Percentiles rank a stretch among this genome's conserved stretches.
Conservation (phyloP, 352 stramenopile species). For the Aphanomyces euteiches region DNA sequence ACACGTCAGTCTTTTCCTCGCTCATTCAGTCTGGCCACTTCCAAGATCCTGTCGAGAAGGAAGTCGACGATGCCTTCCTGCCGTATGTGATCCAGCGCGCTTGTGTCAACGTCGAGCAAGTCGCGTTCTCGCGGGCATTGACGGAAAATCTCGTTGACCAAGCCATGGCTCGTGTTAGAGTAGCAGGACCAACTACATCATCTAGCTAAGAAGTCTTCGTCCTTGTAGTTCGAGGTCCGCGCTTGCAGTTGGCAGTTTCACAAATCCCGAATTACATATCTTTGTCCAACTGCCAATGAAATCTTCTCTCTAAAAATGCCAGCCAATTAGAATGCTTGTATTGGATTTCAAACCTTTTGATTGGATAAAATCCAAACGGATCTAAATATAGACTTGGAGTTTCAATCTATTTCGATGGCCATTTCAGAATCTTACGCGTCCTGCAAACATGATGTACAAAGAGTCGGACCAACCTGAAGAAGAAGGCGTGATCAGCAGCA, state of each 20-base stretch:
- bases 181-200: neutral
- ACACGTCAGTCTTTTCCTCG: constrained; percentile 82
- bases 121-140: constrained; percentile 23
- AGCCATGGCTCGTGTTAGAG: constrained; percentile 5
- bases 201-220: too few relatives aligned
- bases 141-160: constrained; percentile 15
- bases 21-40: constrained; percentile 86
- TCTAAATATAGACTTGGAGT: neutral
- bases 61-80: constrained; percentile 80
- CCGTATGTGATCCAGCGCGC: constrained; percentile 36
- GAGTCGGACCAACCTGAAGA: neutral
- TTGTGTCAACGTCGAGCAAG: constrained; percentile 27
- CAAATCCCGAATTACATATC: neutral
- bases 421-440: neutral
- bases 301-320: neutral
- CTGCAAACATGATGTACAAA: constrained; percentile 22
- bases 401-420: constrained; percentile 1
- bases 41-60: constrained; percentile 83
- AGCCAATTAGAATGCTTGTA: constrained; percentile 1
- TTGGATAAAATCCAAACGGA: constrained; percentile 6
- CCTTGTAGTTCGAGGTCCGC: too few relatives aligned
- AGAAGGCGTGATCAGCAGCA: constrained; percentile 20
- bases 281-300: neutral
- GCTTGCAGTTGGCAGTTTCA: neutral
- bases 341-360: neutral